Evolutionary conservation across 2,329 filamentous ascomycete genomes (phyloP).

Genomic region (Aspergillus udagawae): DNA sequence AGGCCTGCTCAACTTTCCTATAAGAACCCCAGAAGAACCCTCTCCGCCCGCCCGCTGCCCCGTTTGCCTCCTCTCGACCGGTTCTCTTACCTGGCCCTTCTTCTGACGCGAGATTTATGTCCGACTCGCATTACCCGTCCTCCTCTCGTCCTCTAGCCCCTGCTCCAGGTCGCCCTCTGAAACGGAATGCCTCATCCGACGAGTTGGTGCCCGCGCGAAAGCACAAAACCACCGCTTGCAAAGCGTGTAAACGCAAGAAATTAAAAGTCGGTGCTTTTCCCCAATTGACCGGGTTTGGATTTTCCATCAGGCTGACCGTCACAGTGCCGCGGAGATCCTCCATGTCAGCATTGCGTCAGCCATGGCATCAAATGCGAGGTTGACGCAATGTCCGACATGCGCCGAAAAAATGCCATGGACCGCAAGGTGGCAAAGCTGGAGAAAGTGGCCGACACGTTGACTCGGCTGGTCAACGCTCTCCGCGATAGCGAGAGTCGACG

Average conservation of each 20-base stretch:
- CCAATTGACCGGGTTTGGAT: background rate
- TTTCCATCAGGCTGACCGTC: background rate
- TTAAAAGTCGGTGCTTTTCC: constrained; percentile 13
- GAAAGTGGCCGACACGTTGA: constrained; percentile 13
- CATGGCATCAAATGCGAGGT: constrained; percentile 24
- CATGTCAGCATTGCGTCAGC: constrained; percentile 24
- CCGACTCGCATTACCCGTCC: constrained; percentile 9
- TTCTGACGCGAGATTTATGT: constrained; percentile 7
- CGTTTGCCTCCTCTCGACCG: background rate
- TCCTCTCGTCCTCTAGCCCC: constrained; percentile 15
- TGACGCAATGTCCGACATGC: constrained; percentile 26
- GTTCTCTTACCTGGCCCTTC: background rate
- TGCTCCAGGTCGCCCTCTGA: constrained; percentile 6
- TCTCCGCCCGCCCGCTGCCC: background rate
- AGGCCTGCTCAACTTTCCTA: background rate
- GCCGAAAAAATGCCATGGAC: constrained; percentile 23
- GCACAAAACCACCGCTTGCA: constrained; percentile 23
- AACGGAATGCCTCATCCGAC: constrained; percentile 5
- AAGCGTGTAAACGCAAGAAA: constrained; percentile 21
- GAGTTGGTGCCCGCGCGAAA: constrained; percentile 14
- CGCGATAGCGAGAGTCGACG: constrained; percentile 16
- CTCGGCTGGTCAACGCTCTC: constrained; percentile 16
- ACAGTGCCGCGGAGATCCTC: constrained; percentile 25
- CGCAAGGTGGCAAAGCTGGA: constrained; percentile 20
- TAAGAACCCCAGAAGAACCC: background rate